A percentile compares a stretch with the other conserved stretches of the same genome.
These are phyloP conservation scores for Psophocarpus tetragonolobus DNA, from an alignment of 306 rosid species.

Conservation along the genomic window DNA sequence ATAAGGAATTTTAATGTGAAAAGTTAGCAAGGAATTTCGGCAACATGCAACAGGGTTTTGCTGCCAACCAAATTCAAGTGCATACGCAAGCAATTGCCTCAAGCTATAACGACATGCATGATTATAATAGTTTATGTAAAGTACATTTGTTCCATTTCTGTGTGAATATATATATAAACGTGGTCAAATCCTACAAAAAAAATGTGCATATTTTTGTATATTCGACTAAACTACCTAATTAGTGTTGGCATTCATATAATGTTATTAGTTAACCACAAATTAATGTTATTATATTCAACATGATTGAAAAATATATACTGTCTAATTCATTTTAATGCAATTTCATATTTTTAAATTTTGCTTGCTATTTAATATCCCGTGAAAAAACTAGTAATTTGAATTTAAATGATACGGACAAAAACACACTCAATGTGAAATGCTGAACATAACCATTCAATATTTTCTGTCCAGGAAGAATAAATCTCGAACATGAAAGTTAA, in stretches of 20 bases:
- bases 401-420: background rate
- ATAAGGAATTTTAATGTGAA: background rate
- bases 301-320: background rate
- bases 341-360: background rate
- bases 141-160: background rate
- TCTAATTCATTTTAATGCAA: background rate
- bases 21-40: background rate
- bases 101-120: background rate
- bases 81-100: background rate
- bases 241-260: background rate
- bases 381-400: background rate
- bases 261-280: background rate
- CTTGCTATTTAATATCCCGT: background rate
- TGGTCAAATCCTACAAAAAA: slow-evolving; percentile 19
- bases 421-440: background rate
- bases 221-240: background rate
- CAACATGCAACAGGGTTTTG: background rate
- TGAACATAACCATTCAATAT: background rate
- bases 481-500: background rate
- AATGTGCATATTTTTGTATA: background rate
- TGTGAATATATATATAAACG: slow-evolving; percentile 10
- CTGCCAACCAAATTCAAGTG: background rate
- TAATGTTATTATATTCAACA: background rate
- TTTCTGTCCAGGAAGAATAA: background rate
- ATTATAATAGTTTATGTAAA: background rate